Evolutionary conservation across 352 stramenopile species (phyloP).

Genomic region (Pilasporangium apinafurcum): DNA sequence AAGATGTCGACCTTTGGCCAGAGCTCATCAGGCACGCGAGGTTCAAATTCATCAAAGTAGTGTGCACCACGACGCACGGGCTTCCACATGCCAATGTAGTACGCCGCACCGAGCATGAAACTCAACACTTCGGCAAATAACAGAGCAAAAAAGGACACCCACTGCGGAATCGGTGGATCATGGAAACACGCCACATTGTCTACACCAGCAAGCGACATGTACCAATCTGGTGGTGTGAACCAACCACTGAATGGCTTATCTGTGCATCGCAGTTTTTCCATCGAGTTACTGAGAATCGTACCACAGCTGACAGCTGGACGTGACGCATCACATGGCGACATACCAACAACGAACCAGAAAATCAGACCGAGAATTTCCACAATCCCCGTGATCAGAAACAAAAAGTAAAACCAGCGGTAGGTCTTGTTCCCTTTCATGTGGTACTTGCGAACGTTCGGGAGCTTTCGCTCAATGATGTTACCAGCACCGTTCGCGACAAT

Average conservation of each 20-base stretch:
- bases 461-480: constrained; percentile 83
- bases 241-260: constrained; percentile 52
- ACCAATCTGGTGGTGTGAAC: constrained; percentile 64
- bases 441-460: constrained; percentile 87
- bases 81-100: constrained; percentile 90
- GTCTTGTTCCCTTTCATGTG: constrained; percentile 81
- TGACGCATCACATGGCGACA: constrained; percentile 64
- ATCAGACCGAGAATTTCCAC: constrained; percentile 66
- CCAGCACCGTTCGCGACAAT: constrained; percentile 69
- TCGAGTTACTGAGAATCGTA: constrained; percentile 51
- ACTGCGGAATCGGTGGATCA: constrained; percentile 64
- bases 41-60: constrained; percentile 86
- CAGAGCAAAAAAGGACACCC: constrained; percentile 76
- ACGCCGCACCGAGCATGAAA: constrained; percentile 66
- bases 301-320: constrained; percentile 40
- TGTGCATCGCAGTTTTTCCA: constrained; percentile 40
- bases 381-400: constrained; percentile 66
- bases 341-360: constrained; percentile 80
- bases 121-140: constrained; percentile 58
- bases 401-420: constrained; percentile 74
- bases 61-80: constrained; percentile 79
- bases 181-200: constrained; percentile 74
- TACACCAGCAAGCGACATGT: constrained; percentile 57
- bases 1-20: constrained; percentile 85
- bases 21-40: constrained; percentile 68